A percentile compares a stretch with the other conserved stretches of the same genome.
Evolutionary conservation across 163 green algal genomes (phyloP).

Genomic region (Dunaliella salina): DNA sequence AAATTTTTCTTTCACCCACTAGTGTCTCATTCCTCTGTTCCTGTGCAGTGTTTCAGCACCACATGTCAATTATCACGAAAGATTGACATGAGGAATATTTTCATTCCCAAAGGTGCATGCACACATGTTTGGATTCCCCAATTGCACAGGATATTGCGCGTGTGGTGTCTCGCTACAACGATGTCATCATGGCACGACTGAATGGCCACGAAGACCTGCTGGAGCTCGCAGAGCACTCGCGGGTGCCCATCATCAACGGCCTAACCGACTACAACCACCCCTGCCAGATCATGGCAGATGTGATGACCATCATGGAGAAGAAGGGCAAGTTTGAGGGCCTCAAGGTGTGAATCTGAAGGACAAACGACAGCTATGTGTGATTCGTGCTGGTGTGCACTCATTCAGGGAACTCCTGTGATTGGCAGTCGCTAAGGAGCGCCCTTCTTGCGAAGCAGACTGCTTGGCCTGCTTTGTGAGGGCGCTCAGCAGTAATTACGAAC

Average conservation of each 20-base stretch:
- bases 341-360: constrained; percentile 60
- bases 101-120: background rate
- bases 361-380: no score
- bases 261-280: constrained; percentile 99
- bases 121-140: background rate
- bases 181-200: constrained; percentile 95
- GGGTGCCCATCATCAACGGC: constrained; percentile 92
- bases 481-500: no score
- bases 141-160: constrained; percentile 82
- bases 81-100: no score
- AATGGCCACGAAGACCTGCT: constrained; percentile 92
- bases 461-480: no score
- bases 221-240: constrained; percentile 84
- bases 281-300: constrained; percentile 98
- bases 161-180: constrained; percentile 84
- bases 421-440: no score
- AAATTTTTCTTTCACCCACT: no score
- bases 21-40: no score
- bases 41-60: no score
- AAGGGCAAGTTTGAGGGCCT: constrained; percentile 81
- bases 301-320: constrained; percentile 90
- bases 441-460: no score
- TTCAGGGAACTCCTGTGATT: no score
- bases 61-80: no score
- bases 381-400: no score